Evolutionary conservation across 2,329 filamentous ascomycete species (phyloP).

Genomic region (Penicillium griseofulvum): DNA sequence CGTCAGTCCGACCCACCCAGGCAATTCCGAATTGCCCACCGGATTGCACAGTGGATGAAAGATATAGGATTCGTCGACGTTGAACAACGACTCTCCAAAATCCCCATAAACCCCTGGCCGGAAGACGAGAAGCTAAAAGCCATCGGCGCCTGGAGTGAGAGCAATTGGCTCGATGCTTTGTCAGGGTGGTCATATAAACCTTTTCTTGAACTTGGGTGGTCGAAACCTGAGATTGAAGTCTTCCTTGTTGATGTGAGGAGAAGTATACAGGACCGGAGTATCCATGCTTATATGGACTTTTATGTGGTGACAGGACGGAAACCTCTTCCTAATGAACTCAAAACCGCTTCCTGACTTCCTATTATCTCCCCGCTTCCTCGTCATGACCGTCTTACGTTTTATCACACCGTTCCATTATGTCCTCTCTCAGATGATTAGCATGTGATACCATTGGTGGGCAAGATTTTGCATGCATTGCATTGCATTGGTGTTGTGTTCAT

Average conservation of each 20-base stretch:
- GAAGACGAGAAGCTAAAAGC: constrained; percentile 47
- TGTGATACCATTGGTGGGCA: constrained; percentile 28
- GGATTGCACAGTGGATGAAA: constrained; percentile 54
- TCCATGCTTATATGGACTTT: constrained; percentile 44
- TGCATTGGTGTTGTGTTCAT: constrained; percentile 20
- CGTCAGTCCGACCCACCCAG: constrained; percentile 44
- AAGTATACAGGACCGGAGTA: constrained; percentile 39
- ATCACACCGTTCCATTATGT: constrained; percentile 12
- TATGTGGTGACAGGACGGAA: constrained; percentile 41
- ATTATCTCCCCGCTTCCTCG: neutral
- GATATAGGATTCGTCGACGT: constrained; percentile 59
- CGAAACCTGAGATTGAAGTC: constrained; percentile 47
- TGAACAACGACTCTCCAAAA: constrained; percentile 51
- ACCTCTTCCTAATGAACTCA: constrained; percentile 23
- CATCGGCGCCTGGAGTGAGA: constrained; percentile 51
- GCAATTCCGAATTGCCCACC: constrained; percentile 54
- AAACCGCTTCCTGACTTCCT: constrained; percentile 9
- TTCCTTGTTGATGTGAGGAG: constrained; percentile 46
- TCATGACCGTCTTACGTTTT: constrained; percentile 11
- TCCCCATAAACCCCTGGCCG: constrained; percentile 55
- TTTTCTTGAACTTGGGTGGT: constrained; percentile 44
- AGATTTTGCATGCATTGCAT: constrained; percentile 25
- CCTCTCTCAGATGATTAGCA: constrained; percentile 25
- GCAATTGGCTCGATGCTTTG: constrained; percentile 46
- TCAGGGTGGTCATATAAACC: constrained; percentile 47